Base-by-base conservation (phyloP, 495 filamentous ascomycete species). In the Cercophora scortea region DNA sequence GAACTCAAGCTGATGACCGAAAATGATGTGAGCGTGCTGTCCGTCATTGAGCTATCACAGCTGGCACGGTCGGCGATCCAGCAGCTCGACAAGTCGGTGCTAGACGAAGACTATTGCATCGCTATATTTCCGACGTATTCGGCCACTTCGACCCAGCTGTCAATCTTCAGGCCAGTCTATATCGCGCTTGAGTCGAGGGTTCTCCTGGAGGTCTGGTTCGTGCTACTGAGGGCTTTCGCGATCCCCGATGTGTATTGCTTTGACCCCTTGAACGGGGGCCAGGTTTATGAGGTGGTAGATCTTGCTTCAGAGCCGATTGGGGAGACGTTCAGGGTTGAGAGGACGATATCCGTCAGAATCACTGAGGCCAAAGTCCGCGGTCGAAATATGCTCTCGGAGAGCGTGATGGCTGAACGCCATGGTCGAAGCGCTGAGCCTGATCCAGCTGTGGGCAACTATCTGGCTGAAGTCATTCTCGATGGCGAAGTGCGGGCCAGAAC, bases 181-280 rank as follows among this genome's bases (percentile, higher is more conserved):
- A 79, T 99, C 25, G 83, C 87, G 13, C 68, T 97, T 13, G 94
- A 97, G 57, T 90, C 82, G 16, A 79, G 94, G 16, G 85, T 95
- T 1, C 71, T 93, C 7, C 95, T 93, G 62, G 93, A 99, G 61
- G 94, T 95, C 11, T 97, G 93, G 94, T 91, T 95, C 63, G 93
- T 95, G 8, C 76, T 99, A 25, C 63, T 99, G 25, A 81, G 91
- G 53, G 90, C 93, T 1, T 97, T 96, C 61, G 88, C 93, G 1
- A 87, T 94, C 45, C 94, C 94, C 8, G 92, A 97, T 62, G 75
- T 99, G 33, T 97, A 95, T 58, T 87, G 86, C 10, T 40, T 75
- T 11, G 68, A 74, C 47, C 40, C 63, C 5, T 50, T 60, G 5
- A 63, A 56, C 12, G 67, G 68, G 32, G 66, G 67, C 10, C 67